phyloP scores from a whole-genome alignment of 2,329 filamentous ascomycete genomes.

The Curvularia verruculosa region DNA sequence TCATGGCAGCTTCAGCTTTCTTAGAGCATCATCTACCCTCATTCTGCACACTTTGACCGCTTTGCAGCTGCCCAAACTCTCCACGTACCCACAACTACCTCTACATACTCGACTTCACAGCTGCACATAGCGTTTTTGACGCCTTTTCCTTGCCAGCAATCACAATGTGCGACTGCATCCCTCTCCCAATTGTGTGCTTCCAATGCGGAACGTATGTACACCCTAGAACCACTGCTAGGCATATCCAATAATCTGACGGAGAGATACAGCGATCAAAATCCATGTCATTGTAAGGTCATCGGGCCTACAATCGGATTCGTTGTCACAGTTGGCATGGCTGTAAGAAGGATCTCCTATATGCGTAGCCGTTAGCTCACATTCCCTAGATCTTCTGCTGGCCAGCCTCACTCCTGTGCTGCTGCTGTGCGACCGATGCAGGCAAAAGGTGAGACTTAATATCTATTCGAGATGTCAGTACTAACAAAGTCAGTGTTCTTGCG shows the following conservation, averaged over 20 bases:
- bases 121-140: background rate
- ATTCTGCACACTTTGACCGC: slow-evolving; percentile 2
- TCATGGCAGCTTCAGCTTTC: slow-evolving; percentile 16
- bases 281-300: slow-evolving; percentile 63
- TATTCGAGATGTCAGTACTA: slow-evolving; percentile 16
- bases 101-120: background rate
- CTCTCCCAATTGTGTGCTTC: slow-evolving; percentile 60
- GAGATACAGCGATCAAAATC: slow-evolving; percentile 59
- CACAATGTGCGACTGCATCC: slow-evolving; percentile 48
- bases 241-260: slow-evolving; percentile 16
- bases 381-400: slow-evolving; percentile 61
- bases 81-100: background rate
- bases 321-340: slow-evolving; percentile 57
- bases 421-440: slow-evolving; percentile 60
- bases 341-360: slow-evolving; percentile 41
- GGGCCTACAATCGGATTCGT: slow-evolving; percentile 61
- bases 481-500: slow-evolving; percentile 55
- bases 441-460: slow-evolving; percentile 54
- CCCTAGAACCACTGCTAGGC: background rate
- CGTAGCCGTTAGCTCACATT: slow-evolving; percentile 13
- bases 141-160: background rate
- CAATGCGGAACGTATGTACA: slow-evolving; percentile 56
- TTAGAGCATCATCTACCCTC: slow-evolving; percentile 2
- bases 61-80: background rate
- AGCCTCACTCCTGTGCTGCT: slow-evolving; percentile 62